phyloP scores from a whole-genome alignment of 257 asterid species.

The Hygrophila difformis region DNA sequence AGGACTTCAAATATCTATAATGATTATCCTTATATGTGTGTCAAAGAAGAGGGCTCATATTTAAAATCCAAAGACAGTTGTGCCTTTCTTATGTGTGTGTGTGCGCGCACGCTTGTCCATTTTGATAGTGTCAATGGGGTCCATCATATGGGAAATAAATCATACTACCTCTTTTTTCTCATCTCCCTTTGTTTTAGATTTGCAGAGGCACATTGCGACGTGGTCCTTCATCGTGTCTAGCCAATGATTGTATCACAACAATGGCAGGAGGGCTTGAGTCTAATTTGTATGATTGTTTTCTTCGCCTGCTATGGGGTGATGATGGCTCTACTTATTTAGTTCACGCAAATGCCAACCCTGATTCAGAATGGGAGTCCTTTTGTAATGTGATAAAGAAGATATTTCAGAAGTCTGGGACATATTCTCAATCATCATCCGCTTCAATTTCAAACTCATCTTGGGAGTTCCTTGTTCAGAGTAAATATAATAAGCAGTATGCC shows the following conservation, averaged over 20 bases:
- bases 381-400: constrained; percentile 40
- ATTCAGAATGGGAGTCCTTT: constrained; percentile 86
- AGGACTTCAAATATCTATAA: constrained; percentile 5
- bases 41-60: constrained; percentile 11
- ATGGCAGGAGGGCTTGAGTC: constrained; percentile 80
- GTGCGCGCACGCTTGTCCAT: too few relatives aligned
- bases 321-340: constrained; percentile 43
- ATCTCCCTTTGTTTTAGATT: constrained; percentile 30
- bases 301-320: constrained; percentile 64
- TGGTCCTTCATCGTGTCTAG: constrained; percentile 79
- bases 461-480: constrained; percentile 80
- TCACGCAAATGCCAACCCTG: constrained; percentile 37
- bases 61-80: not conserved
- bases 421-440: constrained; percentile 28
- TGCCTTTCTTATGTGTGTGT: too few relatives aligned
- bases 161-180: constrained; percentile 13
- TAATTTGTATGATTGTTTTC: constrained; percentile 58
- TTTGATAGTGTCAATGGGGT: not conserved
- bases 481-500: constrained; percentile 52
- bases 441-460: constrained; percentile 59
- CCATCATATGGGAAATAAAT: constrained; percentile 11
- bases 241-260: constrained; percentile 75
- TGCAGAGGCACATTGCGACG: constrained; percentile 72
- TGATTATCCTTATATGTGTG: not conserved
- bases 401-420: constrained; percentile 28